phyloP scores from a whole-genome alignment of 78 protist species.

The Tieghemostelium lacteum region DNA sequence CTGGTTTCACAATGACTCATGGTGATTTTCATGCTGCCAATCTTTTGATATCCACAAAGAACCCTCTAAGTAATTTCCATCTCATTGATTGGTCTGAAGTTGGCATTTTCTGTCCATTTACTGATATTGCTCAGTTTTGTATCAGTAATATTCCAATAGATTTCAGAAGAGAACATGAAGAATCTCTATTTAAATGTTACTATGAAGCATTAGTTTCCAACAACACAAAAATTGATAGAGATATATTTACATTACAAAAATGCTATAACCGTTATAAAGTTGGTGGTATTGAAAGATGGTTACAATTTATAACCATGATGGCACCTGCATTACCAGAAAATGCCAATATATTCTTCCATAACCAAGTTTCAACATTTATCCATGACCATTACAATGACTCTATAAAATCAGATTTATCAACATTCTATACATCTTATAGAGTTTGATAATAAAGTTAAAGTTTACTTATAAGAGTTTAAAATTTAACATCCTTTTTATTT shows the following conservation, averaged over 20 bases:
- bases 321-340: not conserved
- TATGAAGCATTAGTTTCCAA: not conserved
- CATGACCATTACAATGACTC: constrained; percentile 17
- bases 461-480: no score
- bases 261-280: not conserved
- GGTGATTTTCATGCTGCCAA: constrained; percentile 50
- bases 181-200: not conserved
- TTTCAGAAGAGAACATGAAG: constrained; percentile 8
- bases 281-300: constrained; percentile 28
- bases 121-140: constrained; percentile 5
- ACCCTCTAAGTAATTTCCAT: not conserved
- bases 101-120: constrained; percentile 13
- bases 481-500: no score
- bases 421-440: no score
- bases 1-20: constrained; percentile 5
- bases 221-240: no score
- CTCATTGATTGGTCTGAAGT: constrained; percentile 19
- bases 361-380: constrained; percentile 31
- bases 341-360: not conserved
- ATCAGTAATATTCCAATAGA: constrained; percentile 10
- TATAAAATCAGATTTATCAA: no score
- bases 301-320: not conserved
- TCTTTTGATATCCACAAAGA: not conserved
- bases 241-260: not conserved
- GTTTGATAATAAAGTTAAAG: no score